Base-by-base conservation (phyloP, 2,329 filamentous ascomycete genomes). In the Fusarium redolens region DNA sequence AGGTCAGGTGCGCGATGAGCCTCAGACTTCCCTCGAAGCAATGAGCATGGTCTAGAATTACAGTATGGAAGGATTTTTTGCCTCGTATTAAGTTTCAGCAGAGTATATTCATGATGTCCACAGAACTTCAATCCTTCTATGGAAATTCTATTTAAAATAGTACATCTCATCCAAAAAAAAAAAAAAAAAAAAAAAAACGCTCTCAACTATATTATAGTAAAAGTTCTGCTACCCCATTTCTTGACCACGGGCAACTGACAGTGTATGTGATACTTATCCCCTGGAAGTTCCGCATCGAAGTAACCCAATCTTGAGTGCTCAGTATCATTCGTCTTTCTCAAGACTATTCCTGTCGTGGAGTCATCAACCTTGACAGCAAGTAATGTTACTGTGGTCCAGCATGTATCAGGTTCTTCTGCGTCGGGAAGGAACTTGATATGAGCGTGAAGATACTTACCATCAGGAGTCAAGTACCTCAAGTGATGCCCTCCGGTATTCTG, bases 361-460 rank as follows among this genome's bases (percentile, higher is more conserved):
- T 18, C 14, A 3, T 30, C 5, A 10, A 38, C 20, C 8, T 33
- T 13, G 18, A 56, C 14, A 15, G 30, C 17, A 15, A 56, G 54
- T 4, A 44, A 22, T 9, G n/a, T 44, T 11, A 56, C 25, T 1
- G 4, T 3, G 3, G 38, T 3, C 25, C 28, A 35, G 4, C 25
- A n/a, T 2, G 28, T 18, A 5, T 40, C 33, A 17, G 25, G 14
- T 7, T 54, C 50, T 30, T 54, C 9, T 4, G 25, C 35, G 7
- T 40, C 35, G 2, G 37, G 35, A 9, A 7, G 7, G 15, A 40
- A 20, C 1, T 8, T 10, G 14, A 54, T 12, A 5, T 13, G 6
- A 2, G 25, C n/a, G 9, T 56, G 7, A 3, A 35, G 3, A 35
- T 44, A 33, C 0, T 0, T 14, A 1, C 18, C 11, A 28, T 7